Evolutionary conservation across 345 rosid species (phyloP), one percentile per base, ranked within the genome.

Genomic region (Viola odorata): DNA sequence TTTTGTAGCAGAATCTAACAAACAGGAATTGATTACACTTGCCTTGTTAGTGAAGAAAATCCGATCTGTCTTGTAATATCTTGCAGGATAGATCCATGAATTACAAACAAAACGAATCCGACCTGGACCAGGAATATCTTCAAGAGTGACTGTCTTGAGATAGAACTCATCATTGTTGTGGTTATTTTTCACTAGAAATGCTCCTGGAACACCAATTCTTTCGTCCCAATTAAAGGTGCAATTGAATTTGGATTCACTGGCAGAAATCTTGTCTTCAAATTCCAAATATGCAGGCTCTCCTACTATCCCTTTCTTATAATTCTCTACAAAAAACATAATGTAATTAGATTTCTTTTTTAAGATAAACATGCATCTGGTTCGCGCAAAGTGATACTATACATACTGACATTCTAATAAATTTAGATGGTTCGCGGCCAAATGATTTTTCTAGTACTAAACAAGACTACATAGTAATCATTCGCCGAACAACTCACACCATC

Each of bases 21-120:
- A 41, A 6, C 36, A 1, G 2, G 7, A 57, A 12, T 17, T n/a
- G n/a, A n/a, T n/a, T 15, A 3, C 32, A 40, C 36, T 66, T 70
- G 77, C 97, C 89, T 83, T 79, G 79, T 91, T 91, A 36, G 81
- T 55, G 80, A 91, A 91, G 85, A 91, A 91, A 66, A 91, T 54
- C 1, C 98, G 84, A 54, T 82, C 84, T 8, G 70, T 73, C 1
- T 74, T 41, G 59, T 87, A 77, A 16, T 38, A 32, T 4, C 85
- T 66, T 8, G 80, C 70, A 45, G 98, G 98, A 56, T 85, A 91
- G 67, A 91, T 81, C 98, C 96, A 91, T 4, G 98, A 91, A 64
- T 88, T 85, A 69, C 98, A 91, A 37, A 83, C 63, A 69, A 86
- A 91, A 61, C 85, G 94, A 61, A 91, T 55, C 53, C 62, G 69